Base-by-base conservation (phyloP, 202 grass and related monocot species). In the Panicum hallii region DNA sequence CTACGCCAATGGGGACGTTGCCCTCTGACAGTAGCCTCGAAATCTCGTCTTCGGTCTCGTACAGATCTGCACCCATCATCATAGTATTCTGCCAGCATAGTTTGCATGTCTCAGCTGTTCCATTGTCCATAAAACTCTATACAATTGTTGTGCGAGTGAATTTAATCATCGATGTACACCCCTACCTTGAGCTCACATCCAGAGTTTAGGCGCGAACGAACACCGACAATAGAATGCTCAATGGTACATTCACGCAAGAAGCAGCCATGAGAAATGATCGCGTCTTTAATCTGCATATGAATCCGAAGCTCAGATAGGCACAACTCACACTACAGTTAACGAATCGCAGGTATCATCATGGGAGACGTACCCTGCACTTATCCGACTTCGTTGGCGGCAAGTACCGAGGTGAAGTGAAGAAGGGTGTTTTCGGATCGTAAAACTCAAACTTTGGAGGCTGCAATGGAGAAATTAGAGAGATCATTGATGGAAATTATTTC, bases 61-160 rank as follows among this genome's bases (percentile, higher is more conserved):
- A 97, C 40, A 79, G 38, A 71, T 93, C 91, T 19, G 94, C 82
- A 23, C 94, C 94, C 94, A 97, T 97, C 94, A 97, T 93, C 71
- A 97, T 71, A 16, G 94, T 91, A 81, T 97, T 83, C 94, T 97
- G 86, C 23, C 20, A 74, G 48, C 16, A 54, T 11, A 11, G 9
- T 74, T 74, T 54, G 9, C 1, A 7, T 52, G 30, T 74, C 9
- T 20, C 30, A 9, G 15, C 2, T 38, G 47, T 32, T 19, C 70
- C 19, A 12, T 36, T 26, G 26, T 26, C 26, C 26, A 26, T 26
- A 26, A 26, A 26, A 26, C 26, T 26, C 26, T 26, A 26, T 26
- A 26, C 26, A 15, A 19, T 38, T 17, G 32, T 5, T 36, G 26
- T 34, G 2, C 1, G 13, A 49, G 14, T 52, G 15, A 53, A 52